Evolutionary conservation across 1,284 basidiomycete species (phyloP), one percentile per base, ranked within the genome.

Genomic region (Ceratobasidium sp.): DNA sequence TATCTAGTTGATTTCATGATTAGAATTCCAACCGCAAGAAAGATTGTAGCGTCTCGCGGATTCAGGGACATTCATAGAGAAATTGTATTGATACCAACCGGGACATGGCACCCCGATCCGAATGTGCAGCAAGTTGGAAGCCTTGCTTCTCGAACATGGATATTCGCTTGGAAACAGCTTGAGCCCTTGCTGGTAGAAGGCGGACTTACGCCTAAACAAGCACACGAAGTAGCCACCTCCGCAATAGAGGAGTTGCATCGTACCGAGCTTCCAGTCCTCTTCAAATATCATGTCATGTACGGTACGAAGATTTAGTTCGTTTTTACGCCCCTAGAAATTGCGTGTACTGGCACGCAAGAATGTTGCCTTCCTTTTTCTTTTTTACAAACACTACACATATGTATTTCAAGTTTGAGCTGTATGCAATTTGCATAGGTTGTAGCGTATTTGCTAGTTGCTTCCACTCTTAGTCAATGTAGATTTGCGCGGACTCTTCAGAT

Each of bases 251-350:
- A 26, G 21, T 9, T 30, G 23, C 13, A 5, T 26, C 21, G 30
- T 11, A 57, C 21, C 14, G 30, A 57, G 14, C 21, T 57, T 14
- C 54, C 23, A 21, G 8, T 32, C 21, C 11, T 57, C 14, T 23
- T 6, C 28, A 57, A 57, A 30, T 57, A 57, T 21, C 54, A 57
- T n/a, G 35, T 57, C 26, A n/a, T 57, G 30, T 57, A 57, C 26
- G 54, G 54, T 30, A 57, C 54, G 9, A 57, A 57, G 28, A 57
- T 28, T 9, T 57, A 57, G 28, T 28, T 30, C n/a, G n/a, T n/a
- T n/a, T n/a, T n/a, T n/a, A n/a, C n/a, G n/a, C n/a, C n/a, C n/a
- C n/a, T n/a, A n/a, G n/a, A n/a, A n/a, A n/a, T n/a, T n/a, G n/a
- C n/a, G n/a, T n/a, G n/a, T n/a, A n/a, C n/a, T n/a, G n/a, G n/a